phyloP scores from a whole-genome alignment of 2,329 filamentous ascomycete species.

The Gaeumannomyces sp. region DNA sequence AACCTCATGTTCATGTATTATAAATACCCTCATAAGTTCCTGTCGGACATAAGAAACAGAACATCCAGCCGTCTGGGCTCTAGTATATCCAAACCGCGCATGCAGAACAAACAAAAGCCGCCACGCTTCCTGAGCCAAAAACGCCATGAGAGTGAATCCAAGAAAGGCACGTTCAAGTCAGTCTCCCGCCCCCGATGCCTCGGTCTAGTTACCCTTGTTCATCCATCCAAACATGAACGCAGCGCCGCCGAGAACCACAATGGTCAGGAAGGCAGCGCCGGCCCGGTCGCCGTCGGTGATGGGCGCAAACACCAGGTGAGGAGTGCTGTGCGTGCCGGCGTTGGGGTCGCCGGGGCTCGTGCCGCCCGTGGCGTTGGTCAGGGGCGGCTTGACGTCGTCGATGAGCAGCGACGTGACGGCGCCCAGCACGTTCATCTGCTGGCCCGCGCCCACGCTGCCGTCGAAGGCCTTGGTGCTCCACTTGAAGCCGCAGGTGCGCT shows the following conservation, averaged over 20 bases:
- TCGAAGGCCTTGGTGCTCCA: constrained; percentile 45
- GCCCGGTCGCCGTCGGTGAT: constrained; percentile 29
- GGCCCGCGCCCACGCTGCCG: constrained; percentile 44
- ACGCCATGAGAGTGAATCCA: neutral
- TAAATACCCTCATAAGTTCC: neutral
- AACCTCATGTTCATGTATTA: neutral
- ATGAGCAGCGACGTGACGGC: constrained; percentile 42
- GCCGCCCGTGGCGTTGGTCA: constrained; percentile 38
- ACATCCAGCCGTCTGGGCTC: too few relatives aligned
- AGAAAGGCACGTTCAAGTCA: neutral
- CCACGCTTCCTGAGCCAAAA: neutral
- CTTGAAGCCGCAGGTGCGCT: constrained; percentile 43
- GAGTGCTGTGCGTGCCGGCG: constrained; percentile 19
- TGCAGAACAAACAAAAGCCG: too few relatives aligned
- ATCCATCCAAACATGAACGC: constrained; percentile 29
- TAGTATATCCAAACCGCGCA: too few relatives aligned
- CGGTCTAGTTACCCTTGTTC: constrained; percentile 17
- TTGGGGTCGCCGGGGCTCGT: constrained; percentile 27
- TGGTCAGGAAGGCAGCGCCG: constrained; percentile 36
- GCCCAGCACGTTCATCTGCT: constrained; percentile 49
- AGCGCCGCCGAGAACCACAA: constrained; percentile 15
- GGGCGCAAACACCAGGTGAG: constrained; percentile 10
- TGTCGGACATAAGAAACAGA: neutral
- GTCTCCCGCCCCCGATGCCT: too few relatives aligned
- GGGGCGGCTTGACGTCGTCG: constrained; percentile 20